Conservation (phyloP, 305 asterid genomes). For the Plantago lanceolata region DNA sequence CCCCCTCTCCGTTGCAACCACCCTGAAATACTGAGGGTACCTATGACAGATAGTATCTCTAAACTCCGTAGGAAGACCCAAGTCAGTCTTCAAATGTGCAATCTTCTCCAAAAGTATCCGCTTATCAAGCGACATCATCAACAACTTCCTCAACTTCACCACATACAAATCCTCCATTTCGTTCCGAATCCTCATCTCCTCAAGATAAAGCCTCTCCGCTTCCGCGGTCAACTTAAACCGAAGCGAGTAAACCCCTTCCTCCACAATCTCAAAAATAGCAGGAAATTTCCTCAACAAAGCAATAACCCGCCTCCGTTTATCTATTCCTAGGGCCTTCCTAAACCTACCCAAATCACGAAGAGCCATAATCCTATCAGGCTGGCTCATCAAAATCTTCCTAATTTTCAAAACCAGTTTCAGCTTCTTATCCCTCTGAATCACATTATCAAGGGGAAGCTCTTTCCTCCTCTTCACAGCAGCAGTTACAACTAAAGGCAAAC, state of each 20-base stretch:
- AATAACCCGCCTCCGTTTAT: constrained; percentile 64
- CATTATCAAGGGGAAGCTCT: constrained; percentile 84
- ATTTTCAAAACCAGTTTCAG: constrained; percentile 75
- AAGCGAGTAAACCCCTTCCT: constrained; percentile 87
- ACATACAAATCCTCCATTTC: constrained; percentile 90
- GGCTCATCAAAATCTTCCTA: constrained; percentile 78
- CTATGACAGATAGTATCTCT: constrained; percentile 77
- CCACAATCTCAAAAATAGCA: constrained; percentile 84
- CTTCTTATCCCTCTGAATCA: constrained; percentile 94
- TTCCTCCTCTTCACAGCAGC: constrained; percentile 84
- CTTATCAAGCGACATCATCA: constrained; percentile 92
- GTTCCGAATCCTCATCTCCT: constrained; percentile 77
- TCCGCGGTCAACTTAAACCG: constrained; percentile 72
- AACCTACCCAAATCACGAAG: constrained; percentile 77
- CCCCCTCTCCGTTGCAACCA: constrained; percentile 70
- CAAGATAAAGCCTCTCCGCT: constrained; percentile 87
- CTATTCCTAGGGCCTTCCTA: constrained; percentile 59
- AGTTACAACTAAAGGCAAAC: constrained; percentile 39
- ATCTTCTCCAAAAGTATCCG: constrained; percentile 89
- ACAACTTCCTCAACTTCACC: constrained; percentile 69
- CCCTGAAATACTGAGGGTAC: constrained; percentile 86
- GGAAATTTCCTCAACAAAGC: constrained; percentile 80
- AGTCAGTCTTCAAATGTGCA: constrained; percentile 75
- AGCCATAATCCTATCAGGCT: constrained; percentile 75
- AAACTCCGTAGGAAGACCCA: constrained; percentile 82